Evolutionary conservation across 106 monocot genomes (phyloP).

Genomic region (Allium fistulosum): DNA sequence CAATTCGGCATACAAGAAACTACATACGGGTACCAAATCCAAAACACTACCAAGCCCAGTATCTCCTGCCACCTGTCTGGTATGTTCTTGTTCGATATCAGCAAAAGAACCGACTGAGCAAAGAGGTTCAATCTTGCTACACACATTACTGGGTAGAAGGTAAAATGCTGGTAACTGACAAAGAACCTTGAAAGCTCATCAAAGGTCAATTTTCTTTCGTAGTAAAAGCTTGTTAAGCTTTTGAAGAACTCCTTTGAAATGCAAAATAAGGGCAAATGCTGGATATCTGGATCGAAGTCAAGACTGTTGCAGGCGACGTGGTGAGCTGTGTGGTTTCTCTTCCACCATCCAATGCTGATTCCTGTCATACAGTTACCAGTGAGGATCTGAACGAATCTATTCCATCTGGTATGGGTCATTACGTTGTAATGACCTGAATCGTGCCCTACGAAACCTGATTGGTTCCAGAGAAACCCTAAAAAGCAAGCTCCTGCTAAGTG

Average conservation of each 20-base stretch:
- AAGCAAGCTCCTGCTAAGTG: slow-evolving; percentile 25
- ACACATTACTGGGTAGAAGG: slow-evolving; percentile 59
- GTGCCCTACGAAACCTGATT: slow-evolving; percentile 56
- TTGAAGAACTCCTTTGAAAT: slow-evolving; percentile 33
- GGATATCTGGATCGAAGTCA: slow-evolving; percentile 56
- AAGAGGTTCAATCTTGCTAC: slow-evolving; percentile 45
- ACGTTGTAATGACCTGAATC: slow-evolving; percentile 50
- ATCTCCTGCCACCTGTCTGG: slow-evolving; percentile 38
- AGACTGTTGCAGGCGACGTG: slow-evolving; percentile 67
- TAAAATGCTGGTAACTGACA: slow-evolving; percentile 57
- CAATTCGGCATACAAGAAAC: slow-evolving; percentile 42
- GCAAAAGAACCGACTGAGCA: slow-evolving; percentile 29
- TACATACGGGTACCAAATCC: slow-evolving; percentile 45
- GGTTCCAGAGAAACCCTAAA: slow-evolving; percentile 51
- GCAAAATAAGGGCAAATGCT: slow-evolving; percentile 54
- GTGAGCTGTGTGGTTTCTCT: slow-evolving; percentile 61
- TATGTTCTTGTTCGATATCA: slow-evolving; percentile 35
- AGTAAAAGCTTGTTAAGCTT: slow-evolving; percentile 41
- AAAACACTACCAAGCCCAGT: slow-evolving; percentile 25
- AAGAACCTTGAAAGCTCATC: slow-evolving; percentile 32
- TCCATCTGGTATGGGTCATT: slow-evolving; percentile 16
- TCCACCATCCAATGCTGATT: slow-evolving; percentile 73
- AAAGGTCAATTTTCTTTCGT: slow-evolving; percentile 36
- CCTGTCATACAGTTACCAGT: slow-evolving; percentile 48
- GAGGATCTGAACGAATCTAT: slow-evolving; percentile 24